Base-by-base conservation (phyloP, 495 filamentous ascomycete genomes). In the Amphirosellinia nigrospora region DNA sequence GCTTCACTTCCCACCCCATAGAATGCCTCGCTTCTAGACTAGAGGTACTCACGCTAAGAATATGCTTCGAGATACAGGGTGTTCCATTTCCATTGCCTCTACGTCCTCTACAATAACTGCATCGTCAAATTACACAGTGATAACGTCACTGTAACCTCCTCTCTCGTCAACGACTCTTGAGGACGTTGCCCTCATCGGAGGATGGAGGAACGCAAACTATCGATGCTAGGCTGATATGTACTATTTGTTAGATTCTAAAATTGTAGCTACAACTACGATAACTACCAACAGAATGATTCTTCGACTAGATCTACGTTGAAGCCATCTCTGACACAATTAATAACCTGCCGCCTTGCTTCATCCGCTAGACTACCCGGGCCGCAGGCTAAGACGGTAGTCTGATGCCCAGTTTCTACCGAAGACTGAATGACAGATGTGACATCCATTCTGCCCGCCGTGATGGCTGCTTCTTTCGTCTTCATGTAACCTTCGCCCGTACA, bases 261-360 rank as follows among this genome's bases (percentile, higher is more conserved):
- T 48, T 48, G 16, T 48, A 0, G 10, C 5, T 5, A 7, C 21
- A 48, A 21, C 1, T 10, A 21, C 45, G 4, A 19, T 23, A 48
- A 48, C 32, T 38, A 65, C 62, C 62, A 65, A 23, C 39, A 23
- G 30, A 65, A 65, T 6, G 62, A 41, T 16, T 65, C 62, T n/a
- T 65, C 62, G 1, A 65, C 19, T 1, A 65, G 45, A 65, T 65
- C 30, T 16, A 65, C 45, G 4, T 23, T 36, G 13, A 53, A 65
- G 4, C 62, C 62, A 41, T 65, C 62, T 39, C 21, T 52, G 2
- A 65, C 62, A 38, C 62, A 65, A 45, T 15, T 19, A 7, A 65
- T 39, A 21, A 65, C 45, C 19, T 65, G 62, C n/a, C 30, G 32
- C 28, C 62, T 65, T 32, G 62, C 46, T 28, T 65, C 62, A 65